A percentile compares a stretch with the other conserved stretches of the same genome.
Evolutionary conservation across 331 rosid genomes (phyloP).

Genomic region (Telfairia occidentalis): DNA sequence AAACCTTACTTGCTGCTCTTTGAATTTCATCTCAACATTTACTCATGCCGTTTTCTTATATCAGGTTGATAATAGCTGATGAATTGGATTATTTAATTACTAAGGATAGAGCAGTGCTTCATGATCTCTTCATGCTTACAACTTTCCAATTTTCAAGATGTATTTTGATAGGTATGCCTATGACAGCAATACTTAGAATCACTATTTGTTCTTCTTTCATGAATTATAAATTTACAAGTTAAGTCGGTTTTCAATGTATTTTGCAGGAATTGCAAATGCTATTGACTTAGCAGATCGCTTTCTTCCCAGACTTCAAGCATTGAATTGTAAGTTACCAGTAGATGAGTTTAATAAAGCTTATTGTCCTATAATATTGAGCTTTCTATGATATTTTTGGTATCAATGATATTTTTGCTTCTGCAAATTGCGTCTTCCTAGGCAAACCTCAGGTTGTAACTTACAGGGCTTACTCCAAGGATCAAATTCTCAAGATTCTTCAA

Average conservation of each 20-base stretch:
- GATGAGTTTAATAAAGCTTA: background rate
- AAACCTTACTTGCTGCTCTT: slow-evolving; percentile 17
- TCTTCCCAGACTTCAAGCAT: slow-evolving; percentile 76
- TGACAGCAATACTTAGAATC: background rate
- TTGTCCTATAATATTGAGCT: background rate
- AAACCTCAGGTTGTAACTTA: slow-evolving; percentile 69
- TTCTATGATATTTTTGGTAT: no score
- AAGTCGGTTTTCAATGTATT: background rate
- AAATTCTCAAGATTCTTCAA: slow-evolving; percentile 66
- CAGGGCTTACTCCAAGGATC: slow-evolving; percentile 69
- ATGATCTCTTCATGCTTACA: slow-evolving; percentile 92
- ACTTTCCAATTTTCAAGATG: slow-evolving; percentile 79
- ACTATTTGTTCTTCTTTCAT: background rate
- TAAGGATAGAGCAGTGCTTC: slow-evolving; percentile 74
- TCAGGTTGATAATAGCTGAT: slow-evolving; percentile 75
- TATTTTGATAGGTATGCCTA: slow-evolving; percentile 54
- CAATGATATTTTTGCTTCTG: background rate
- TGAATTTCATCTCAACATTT: background rate
- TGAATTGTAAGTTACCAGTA: slow-evolving; percentile 59
- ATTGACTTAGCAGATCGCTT: slow-evolving; percentile 92
- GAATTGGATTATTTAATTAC: slow-evolving; percentile 88
- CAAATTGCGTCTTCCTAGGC: slow-evolving; percentile 32
- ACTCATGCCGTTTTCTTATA: background rate
- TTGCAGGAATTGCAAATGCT: slow-evolving; percentile 86
- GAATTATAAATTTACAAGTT: background rate